A percentile compares a stretch with the other conserved stretches of the same genome.
Evolutionary conservation across 1,284 basidiomycete genomes (phyloP).

Genomic region (Peniophora sp.): DNA sequence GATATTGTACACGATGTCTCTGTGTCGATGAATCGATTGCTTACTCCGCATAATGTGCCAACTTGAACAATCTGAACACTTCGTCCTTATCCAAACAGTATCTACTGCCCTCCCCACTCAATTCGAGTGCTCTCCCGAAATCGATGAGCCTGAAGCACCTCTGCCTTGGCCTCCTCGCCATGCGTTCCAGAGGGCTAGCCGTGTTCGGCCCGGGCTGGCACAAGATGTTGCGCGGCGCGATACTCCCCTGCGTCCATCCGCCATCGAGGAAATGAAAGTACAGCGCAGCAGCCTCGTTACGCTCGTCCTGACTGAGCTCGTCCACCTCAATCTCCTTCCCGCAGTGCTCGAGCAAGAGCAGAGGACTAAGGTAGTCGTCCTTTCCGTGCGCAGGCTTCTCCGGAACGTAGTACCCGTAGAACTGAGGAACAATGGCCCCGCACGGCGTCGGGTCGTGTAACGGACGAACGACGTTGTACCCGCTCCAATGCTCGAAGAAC

Average conservation of each 20-base stretch:
- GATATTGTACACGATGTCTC: too few relatives aligned
- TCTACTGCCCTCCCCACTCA: too few relatives aligned
- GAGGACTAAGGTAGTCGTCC: slow-evolving; percentile 28
- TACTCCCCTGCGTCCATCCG: neutral
- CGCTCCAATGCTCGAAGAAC: slow-evolving; percentile 40
- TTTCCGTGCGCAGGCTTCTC: slow-evolving; percentile 19
- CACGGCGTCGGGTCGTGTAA: slow-evolving; percentile 36
- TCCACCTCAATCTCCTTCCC: slow-evolving; percentile 26
- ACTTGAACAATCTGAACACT: too few relatives aligned
- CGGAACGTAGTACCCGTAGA: slow-evolving; percentile 43
- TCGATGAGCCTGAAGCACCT: slow-evolving; percentile 1
- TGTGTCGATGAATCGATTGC: too few relatives aligned
- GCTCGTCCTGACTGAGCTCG: slow-evolving; percentile 28
- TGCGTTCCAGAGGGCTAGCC: neutral
- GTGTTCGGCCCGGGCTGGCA: neutral
- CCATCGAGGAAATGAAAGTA: neutral
- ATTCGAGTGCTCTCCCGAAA: neutral
- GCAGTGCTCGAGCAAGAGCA: slow-evolving; percentile 43
- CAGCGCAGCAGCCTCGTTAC: slow-evolving; percentile 10
- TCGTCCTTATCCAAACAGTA: too few relatives aligned
- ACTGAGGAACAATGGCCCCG: slow-evolving; percentile 41
- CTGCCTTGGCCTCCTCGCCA: neutral
- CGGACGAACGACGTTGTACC: slow-evolving; percentile 34
- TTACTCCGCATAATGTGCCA: too few relatives aligned
- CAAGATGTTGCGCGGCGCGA: neutral